Base-by-base conservation (phyloP, 106 monocot genomes). In the Vanilla planifolia region DNA sequence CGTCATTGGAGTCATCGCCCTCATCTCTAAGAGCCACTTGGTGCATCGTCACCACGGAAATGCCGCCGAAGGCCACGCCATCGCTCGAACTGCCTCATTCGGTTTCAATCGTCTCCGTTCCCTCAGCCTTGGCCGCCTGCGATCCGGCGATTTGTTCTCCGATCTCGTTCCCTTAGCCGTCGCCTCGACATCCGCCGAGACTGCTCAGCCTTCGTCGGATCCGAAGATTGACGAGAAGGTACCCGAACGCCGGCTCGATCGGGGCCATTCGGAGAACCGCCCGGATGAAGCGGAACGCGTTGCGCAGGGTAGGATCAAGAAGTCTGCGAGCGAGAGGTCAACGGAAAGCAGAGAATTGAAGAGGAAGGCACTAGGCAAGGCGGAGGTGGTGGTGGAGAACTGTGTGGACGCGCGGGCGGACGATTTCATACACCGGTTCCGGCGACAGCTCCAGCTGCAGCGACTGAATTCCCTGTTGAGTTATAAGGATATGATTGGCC, bases 1-100 rank as follows among this genome's bases (percentile, higher is more conserved):
- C 79, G 82, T 93, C 66, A 85, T 88, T 66, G 85, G 73, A 57
- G 85, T 81, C 79, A 93, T 93, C 63, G 88, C 79, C 70, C 27
- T 88, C 65, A 85, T 76, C 69, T 85, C 93, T 67, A 78, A 51
- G 35, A 33, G 42, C 60, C 53, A 9, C 55, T 41, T 0, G 16
- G 34, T 15, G 23, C 35, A 52, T 10, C 55, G 34, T 3, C 50
- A 32, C 29, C 26, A 29, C 30, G 7, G 3, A 27, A 6, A 1
- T 2, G 3, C 44, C 29, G 37, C 59, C 59, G 23, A 19, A 9
- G 34, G 11, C 34, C 10, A n/a, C 47, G 45, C 43, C 58, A 1
- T 76, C 51, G 13, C 40, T 11, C 74, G 72, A 24, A 51, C 74
- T 29, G 66, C 77, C 28, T 76, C 85, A 45, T 59, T 75, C 33